Evolutionary conservation across 192 early-diverging fungal species (phyloP).

Genomic region (Spizellomyces punctatus): DNA sequence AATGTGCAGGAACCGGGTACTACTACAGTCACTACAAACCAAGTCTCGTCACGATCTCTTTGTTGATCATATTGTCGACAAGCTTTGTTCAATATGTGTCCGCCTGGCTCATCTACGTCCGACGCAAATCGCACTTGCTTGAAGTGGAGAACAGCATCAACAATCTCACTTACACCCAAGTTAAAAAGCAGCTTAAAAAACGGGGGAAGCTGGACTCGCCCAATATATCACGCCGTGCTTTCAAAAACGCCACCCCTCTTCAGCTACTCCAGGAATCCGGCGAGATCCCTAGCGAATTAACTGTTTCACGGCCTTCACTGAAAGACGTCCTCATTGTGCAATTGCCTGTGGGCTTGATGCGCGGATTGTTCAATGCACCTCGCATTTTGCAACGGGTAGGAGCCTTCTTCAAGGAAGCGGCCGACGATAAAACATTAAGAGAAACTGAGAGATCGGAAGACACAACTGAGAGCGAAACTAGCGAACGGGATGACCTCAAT

Average conservation of each 20-base stretch:
- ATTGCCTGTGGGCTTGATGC: conserved; percentile 8
- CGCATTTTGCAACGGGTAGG: background rate
- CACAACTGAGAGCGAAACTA: background rate
- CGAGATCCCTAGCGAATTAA: conserved; percentile 4
- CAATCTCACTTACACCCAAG: conserved; percentile 29
- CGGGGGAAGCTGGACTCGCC: conserved; percentile 4
- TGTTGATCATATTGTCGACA: conserved; percentile 35
- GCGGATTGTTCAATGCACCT: background rate
- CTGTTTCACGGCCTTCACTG: background rate
- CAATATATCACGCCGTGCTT: background rate
- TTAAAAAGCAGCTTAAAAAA: conserved; percentile 35
- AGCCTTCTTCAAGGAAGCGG: background rate
- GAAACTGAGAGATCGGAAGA: background rate
- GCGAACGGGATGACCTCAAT: background rate
- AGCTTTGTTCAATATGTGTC: conserved; percentile 51
- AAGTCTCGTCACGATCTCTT: conserved; percentile 34
- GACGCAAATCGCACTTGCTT: background rate
- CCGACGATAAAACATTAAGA: background rate
- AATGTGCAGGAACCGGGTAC: conserved; percentile 18
- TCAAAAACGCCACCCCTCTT: conserved; percentile 22
- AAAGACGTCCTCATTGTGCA: conserved; percentile 10
- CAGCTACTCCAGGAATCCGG: conserved; percentile 4
- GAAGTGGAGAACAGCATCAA: conserved; percentile 4
- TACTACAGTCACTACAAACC: conserved; percentile 51
- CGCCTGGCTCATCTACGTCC: conserved; percentile 29